phyloP scores from a whole-genome alignment of 208 protist species.

The Strigomonas oncopelti region DNA sequence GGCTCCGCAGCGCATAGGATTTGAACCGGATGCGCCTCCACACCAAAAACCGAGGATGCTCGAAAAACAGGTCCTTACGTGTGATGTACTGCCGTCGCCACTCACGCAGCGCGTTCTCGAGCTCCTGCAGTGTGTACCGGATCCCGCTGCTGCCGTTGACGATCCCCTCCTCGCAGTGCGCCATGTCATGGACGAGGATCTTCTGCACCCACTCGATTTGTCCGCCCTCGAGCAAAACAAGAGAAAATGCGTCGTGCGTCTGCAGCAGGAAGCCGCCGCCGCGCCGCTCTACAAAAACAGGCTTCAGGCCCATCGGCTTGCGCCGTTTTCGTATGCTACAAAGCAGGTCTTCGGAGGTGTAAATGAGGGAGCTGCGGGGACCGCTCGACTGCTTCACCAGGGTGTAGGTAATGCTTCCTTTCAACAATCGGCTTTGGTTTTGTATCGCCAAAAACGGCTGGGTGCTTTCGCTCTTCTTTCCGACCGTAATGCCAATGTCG shows the following conservation, averaged over 20 bases:
- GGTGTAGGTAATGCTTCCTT: constrained; percentile 81
- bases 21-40: not conserved
- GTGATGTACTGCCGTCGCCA: not conserved
- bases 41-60: not conserved
- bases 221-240: not conserved
- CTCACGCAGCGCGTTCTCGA: not conserved
- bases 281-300: not conserved
- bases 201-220: not conserved
- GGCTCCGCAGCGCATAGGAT: too few species aligned
- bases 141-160: not conserved
- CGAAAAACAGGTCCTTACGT: not conserved
- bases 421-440: constrained; percentile 69
- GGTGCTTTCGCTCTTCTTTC: constrained; percentile 77
- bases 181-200: not conserved
- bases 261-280: not conserved
- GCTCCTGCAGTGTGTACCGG: not conserved
- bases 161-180: not conserved
- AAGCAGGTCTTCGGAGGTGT: constrained; percentile 22
- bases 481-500: constrained; percentile 84
- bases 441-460: constrained; percentile 69
- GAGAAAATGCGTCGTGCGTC: not conserved
- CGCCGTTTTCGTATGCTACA: not conserved
- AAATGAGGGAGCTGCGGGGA: constrained; percentile 62
- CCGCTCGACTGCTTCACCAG: constrained; percentile 46
- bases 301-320: not conserved